Conservation (phyloP, 257 asterid species). For the Gentiana straminea region DNA sequence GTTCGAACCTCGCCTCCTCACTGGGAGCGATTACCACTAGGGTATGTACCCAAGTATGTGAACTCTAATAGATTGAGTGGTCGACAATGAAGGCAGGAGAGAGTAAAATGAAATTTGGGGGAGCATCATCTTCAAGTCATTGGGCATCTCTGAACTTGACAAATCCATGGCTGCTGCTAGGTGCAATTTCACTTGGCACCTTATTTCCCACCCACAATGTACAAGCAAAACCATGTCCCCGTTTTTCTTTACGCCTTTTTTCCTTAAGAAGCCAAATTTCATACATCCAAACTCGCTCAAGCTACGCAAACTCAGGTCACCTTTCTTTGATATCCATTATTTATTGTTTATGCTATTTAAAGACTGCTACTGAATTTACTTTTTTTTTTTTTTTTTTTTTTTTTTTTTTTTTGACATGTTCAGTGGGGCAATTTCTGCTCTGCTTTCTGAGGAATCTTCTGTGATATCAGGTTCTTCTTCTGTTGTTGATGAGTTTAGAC, state of each 20-base stretch:
- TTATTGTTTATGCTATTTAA: not conserved
- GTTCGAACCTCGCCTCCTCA: too few species aligned
- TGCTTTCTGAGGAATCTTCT: constrained; percentile 44
- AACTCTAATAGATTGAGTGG: not conserved
- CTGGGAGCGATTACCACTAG: too few species aligned
- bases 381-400: not conserved
- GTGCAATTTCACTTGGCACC: constrained; percentile 29
- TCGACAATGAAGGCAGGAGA: not conserved
- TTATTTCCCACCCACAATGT: constrained; percentile 23
- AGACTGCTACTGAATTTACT: constrained; percentile 1
- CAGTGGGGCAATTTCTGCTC: constrained; percentile 31
- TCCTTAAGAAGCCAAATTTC: constrained; percentile 15
- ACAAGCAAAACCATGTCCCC: constrained; percentile 20
- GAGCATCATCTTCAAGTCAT: not conserved
- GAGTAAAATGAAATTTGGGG: not conserved
- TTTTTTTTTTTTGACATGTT: constrained; percentile 26
- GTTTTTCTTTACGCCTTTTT: constrained; percentile 22
- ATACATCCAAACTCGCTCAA: constrained; percentile 25
- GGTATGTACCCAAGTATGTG: too few species aligned
- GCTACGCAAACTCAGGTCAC: constrained; percentile 36
- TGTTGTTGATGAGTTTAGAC: constrained; percentile 44
- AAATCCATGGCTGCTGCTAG: constrained; percentile 42
- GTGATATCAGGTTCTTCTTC: constrained; percentile 32
- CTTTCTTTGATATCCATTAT: not conserved
- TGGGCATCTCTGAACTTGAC: not conserved